Percentiles rank a stretch among this genome's conserved stretches.
These are phyloP conservation scores for Cyberlindnera maritima DNA, from an alignment of 805 yeast species.

Conservation along the genomic window DNA sequence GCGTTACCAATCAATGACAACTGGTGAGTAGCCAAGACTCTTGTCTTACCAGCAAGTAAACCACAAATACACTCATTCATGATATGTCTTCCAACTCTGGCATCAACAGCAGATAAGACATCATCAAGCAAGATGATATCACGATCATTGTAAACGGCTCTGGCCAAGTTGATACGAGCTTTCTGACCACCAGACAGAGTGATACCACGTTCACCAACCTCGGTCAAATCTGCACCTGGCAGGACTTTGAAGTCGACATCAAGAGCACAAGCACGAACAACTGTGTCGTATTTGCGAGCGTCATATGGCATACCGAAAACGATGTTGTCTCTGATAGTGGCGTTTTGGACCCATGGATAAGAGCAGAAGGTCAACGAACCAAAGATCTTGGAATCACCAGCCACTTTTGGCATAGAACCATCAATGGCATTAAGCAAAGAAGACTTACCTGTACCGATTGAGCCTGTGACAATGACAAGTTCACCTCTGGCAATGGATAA, in stretches of 20 bases:
- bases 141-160: conserved; percentile 69
- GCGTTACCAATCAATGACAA: conserved; percentile 67
- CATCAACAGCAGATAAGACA: conserved; percentile 82
- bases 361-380: conserved; percentile 59
- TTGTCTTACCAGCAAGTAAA: conserved; percentile 52
- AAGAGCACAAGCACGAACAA: conserved; percentile 66
- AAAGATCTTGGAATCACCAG: conserved; percentile 50
- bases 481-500: conserved; percentile 60
- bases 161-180: conserved; percentile 75
- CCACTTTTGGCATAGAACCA: conserved; percentile 60
- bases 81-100: conserved; percentile 80
- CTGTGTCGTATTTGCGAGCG: conserved; percentile 46
- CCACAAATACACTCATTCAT: conserved; percentile 68
- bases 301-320: conserved; percentile 60
- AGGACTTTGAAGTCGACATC: conserved; percentile 60
- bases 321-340: conserved; percentile 74
- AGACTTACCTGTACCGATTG: conserved; percentile 81
- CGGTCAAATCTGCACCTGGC: conserved; percentile 74
- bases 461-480: conserved; percentile 71
- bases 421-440: conserved; percentile 68
- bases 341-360: conserved; percentile 82
- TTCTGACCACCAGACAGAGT: conserved; percentile 90
- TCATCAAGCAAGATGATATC: conserved; percentile 75
- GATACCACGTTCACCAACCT: conserved; percentile 84
- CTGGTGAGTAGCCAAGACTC: conserved; percentile 84